Evolutionary conservation across 1,139 yeast species (phyloP).

Genomic region (Suhomyces coccinellae): DNA sequence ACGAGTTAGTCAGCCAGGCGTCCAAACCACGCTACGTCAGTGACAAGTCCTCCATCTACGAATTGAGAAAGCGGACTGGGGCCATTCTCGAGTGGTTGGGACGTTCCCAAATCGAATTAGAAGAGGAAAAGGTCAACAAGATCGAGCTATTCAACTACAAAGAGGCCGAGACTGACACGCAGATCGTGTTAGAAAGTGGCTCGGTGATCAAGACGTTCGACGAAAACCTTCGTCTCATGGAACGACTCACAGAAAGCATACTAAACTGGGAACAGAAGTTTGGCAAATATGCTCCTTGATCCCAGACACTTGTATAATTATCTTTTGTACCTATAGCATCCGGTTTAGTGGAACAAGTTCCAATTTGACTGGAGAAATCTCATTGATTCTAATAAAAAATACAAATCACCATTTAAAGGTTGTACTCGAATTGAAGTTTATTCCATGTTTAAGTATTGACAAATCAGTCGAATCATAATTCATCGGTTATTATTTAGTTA

Average conservation of each 20-base stretch:
- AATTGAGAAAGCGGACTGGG: slow-evolving; percentile 82
- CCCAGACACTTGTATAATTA: neutral
- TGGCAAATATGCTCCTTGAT: slow-evolving; percentile 54
- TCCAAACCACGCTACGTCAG: slow-evolving; percentile 84
- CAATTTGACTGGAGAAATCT: too few relatives aligned
- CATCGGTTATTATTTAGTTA: too few relatives aligned
- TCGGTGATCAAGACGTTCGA: slow-evolving; percentile 47
- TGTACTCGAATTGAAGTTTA: too few relatives aligned
- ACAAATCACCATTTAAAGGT: too few relatives aligned
- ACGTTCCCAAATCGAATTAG: slow-evolving; percentile 77
- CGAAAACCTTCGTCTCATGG: slow-evolving; percentile 66
- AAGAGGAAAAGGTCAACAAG: slow-evolving; percentile 64
- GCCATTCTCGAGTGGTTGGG: slow-evolving; percentile 90
- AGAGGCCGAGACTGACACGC: slow-evolving; percentile 10
- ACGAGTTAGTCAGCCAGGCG: slow-evolving; percentile 56
- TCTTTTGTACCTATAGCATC: neutral
- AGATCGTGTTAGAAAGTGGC: slow-evolving; percentile 34
- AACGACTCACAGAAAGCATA: slow-evolving; percentile 64
- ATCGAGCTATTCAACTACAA: slow-evolving; percentile 43
- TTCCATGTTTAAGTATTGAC: too few relatives aligned
- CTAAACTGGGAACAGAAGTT: slow-evolving; percentile 76
- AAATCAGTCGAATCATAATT: too few relatives aligned
- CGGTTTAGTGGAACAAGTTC: too few relatives aligned
- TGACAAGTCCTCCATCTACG: slow-evolving; percentile 69
- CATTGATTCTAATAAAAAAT: too few relatives aligned